Evolutionary conservation across 2,329 filamentous ascomycete genomes (phyloP), one percentile per base, ranked within the genome.

Genomic region (Colletotrichum higginsianum): DNA sequence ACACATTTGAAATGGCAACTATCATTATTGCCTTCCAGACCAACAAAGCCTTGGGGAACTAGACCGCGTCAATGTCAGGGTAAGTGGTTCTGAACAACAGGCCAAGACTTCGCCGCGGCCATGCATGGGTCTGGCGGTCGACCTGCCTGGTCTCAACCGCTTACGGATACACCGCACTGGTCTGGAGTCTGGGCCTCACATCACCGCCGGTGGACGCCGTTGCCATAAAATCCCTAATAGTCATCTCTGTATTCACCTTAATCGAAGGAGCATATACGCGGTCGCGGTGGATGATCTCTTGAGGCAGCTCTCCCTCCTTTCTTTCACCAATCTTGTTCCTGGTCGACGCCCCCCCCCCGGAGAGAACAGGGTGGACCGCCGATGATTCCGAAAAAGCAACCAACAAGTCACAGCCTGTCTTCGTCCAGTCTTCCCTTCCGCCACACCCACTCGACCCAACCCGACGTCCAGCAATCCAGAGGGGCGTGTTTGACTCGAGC

Each of bases 351-450:
- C 21, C 57, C 64, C 64, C 44, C 64, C 60, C 16, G 60, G 15
- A 52, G 13, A 52, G 30, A 23, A 52, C 4, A 40, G 63, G 35
- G 58, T 47, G 46, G 65, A 47, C 68, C 46, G 52, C 56, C 58
- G 58, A 60, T 71, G 65, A 60, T 64, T 40, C 52, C 69, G 65
- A 71, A 71, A 64, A 71, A 71, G 69, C 65, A 71, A 68, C 58
- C 21, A 63, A 57, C 21, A 63, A 57, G n/a, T 62, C 50, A 38
- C 50, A 61, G 30, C 46, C 35, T 44, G 40, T 56, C 35, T 44
- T 56, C 21, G 23, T 56, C 49, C n/a, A 63, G 61, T 35, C 12
- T 11, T 21, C 23, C 21, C 12, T 11, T 21, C 23, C 21, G 61
- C 2, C 15, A 35, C 40, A 30, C 21, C 46, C 46, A 55, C 30